Evolutionary conservation across 148 eudicot species (phyloP).

Genomic region (Simmondsia chinensis): DNA sequence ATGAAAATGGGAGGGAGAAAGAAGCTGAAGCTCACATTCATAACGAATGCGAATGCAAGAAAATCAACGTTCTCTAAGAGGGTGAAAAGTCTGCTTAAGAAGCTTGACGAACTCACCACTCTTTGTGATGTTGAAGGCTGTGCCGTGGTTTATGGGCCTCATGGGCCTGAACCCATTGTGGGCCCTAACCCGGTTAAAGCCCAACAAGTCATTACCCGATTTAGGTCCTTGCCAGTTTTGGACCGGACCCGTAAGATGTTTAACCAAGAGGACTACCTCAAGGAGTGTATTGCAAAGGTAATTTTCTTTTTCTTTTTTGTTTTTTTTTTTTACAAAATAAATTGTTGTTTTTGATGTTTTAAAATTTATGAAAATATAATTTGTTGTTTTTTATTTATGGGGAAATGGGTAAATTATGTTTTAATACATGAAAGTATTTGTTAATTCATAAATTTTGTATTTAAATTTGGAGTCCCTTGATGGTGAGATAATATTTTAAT

Average conservation of each 20-base stretch:
- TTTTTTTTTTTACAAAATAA: too few relatives aligned
- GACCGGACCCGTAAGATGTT: background rate
- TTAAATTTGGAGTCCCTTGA: too few relatives aligned
- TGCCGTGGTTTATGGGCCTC: conserved; percentile 2
- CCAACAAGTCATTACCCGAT: background rate
- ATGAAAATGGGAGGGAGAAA: background rate
- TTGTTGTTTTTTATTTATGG: too few relatives aligned
- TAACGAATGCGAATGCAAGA: background rate
- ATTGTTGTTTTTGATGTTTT: too few relatives aligned
- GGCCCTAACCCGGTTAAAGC: background rate
- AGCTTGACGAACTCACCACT: conserved; percentile 4
- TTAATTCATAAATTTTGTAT: too few relatives aligned
- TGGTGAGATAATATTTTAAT: too few relatives aligned
- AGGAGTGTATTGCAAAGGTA: background rate
- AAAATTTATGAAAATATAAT: too few relatives aligned
- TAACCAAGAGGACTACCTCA: background rate
- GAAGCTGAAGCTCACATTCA: background rate
- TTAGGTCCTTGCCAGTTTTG: background rate
- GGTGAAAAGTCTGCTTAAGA: background rate
- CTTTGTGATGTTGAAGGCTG: conserved; percentile 8
- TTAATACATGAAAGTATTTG: too few relatives aligned
- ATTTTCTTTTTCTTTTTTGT: too few relatives aligned
- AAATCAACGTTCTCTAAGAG: background rate
- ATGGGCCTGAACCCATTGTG: background rate
- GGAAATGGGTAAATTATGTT: too few relatives aligned